These are phyloP conservation scores for Cucurbita moschata DNA, from an alignment of 306 rosid genomes.

Conservation along the genomic window DNA sequence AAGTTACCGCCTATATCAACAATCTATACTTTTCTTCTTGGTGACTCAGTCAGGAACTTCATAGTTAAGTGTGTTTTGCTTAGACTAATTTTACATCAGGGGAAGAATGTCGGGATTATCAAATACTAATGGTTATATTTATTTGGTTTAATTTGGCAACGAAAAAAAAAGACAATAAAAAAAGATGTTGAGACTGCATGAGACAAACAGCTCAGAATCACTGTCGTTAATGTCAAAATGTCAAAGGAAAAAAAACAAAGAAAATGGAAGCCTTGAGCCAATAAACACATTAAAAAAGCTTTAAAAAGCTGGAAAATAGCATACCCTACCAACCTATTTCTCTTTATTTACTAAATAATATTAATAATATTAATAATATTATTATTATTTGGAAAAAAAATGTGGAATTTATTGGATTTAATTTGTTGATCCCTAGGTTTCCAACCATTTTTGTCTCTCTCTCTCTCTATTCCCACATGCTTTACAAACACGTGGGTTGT, in stretches of 20 bases:
- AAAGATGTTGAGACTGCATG: not conserved
- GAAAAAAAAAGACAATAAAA: not conserved
- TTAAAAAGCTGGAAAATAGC: not conserved
- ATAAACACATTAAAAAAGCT: not conserved
- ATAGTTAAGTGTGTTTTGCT: no score
- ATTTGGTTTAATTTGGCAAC: no score
- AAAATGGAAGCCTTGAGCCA: not conserved
- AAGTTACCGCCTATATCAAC: no score
- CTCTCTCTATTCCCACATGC: not conserved
- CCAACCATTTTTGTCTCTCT: not conserved
- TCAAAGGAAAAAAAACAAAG: not conserved
- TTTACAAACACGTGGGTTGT: not conserved
- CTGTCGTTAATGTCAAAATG: not conserved
- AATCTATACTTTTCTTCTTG: no score
- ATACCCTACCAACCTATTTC: not conserved
- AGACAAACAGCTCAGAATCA: constrained; percentile 3
- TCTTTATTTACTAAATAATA: not conserved
- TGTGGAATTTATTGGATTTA: not conserved
- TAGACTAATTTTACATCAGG: no score
- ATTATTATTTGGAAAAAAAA: not conserved
- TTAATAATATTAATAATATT: not conserved
- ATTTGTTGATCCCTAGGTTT: constrained; percentile 4
- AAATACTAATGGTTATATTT: no score
- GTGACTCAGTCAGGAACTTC: no score
- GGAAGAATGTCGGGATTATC: no score